phyloP scores from a whole-genome alignment of 805 yeast species.

The Myxozyma melibiosi region DNA sequence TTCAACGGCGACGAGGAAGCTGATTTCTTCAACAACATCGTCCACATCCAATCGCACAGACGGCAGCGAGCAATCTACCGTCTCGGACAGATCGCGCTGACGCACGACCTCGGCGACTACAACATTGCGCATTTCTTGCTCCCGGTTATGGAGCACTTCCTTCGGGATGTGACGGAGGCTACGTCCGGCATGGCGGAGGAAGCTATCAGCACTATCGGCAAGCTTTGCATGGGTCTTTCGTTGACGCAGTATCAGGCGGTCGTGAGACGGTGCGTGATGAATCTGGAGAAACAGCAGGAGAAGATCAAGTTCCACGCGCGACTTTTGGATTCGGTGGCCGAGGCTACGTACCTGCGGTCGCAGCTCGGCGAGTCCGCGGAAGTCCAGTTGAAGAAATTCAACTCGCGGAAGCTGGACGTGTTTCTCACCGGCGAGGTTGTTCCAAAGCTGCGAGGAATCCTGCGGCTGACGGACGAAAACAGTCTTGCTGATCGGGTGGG shows the following conservation, averaged over 20 bases:
- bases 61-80: constrained; percentile 81
- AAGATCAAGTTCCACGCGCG: constrained; percentile 25
- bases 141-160: constrained; percentile 80
- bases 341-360: constrained; percentile 43
- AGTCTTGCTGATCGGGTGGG: constrained; percentile 75
- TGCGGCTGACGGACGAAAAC: constrained; percentile 69
- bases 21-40: constrained; percentile 73
- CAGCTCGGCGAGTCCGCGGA: constrained; percentile 22
- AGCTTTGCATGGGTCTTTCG: constrained; percentile 57
- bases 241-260: constrained; percentile 84
- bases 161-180: constrained; percentile 47
- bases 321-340: constrained; percentile 60
- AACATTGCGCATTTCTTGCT: constrained; percentile 77
- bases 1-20: constrained; percentile 77
- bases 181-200: constrained; percentile 45
- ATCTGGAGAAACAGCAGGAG: constrained; percentile 47
- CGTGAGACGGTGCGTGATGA: constrained; percentile 64
- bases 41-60: constrained; percentile 82
- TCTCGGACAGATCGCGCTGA: constrained; percentile 52
- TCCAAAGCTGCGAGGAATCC: constrained; percentile 61
- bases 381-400: constrained; percentile 11
- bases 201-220: constrained; percentile 62
- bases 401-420: constrained; percentile 44
- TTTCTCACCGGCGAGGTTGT: constrained; percentile 61
- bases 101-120: constrained; percentile 49